Base-by-base conservation (phyloP, 2,329 filamentous ascomycete genomes). In the Penicillium sp. region DNA sequence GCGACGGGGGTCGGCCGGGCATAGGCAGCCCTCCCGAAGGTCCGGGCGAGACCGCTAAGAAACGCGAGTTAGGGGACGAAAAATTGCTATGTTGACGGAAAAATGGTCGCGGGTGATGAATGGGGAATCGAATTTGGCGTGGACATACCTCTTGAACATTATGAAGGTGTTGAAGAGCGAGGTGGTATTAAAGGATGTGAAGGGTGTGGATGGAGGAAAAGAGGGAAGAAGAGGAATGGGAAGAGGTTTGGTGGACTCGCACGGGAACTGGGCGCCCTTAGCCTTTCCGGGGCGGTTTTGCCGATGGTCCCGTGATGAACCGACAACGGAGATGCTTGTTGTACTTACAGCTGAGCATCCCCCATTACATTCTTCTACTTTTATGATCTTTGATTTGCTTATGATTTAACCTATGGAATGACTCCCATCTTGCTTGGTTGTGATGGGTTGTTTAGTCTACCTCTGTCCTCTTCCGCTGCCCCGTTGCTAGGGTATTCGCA, bases 21-120 rank as follows among this genome's bases (percentile, higher is more conserved):
- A 74, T 84, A 78, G 70, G 81, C 78, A 74, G 82, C 79, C 76
- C 82, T 83, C 79, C 84, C 83, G 75, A 86, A 81, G 78, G 82
- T 82, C 80, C 85, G 82, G 80, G 85, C 82, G 78, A 88, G 79
- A 79, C 84, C 85, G 83, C 86, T 88, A 58, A 22, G 52, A 59
- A 58, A 55, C 62, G 52, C 39, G 43, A 54, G 59, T 62, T 58
- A 61, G 59, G 52, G 48, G 53, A 56, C n/a, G 48, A 35, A 60
- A 70, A 61, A 61, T 64, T 67, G 60, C 75, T 73, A 55, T 54
- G 73, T 27, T 19, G 54, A 24, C 24, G 51, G 53, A 56, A 56
- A 62, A 63, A 55, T 54, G 56, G 55, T 29, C 54, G 51, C 56
- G 52, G 58, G 21, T 21, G 57, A 65, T 62, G 29, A 31, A n/a